phyloP scores from a whole-genome alignment of 768 basidiomycete species.

The Macrolepiota fuliginosa region DNA sequence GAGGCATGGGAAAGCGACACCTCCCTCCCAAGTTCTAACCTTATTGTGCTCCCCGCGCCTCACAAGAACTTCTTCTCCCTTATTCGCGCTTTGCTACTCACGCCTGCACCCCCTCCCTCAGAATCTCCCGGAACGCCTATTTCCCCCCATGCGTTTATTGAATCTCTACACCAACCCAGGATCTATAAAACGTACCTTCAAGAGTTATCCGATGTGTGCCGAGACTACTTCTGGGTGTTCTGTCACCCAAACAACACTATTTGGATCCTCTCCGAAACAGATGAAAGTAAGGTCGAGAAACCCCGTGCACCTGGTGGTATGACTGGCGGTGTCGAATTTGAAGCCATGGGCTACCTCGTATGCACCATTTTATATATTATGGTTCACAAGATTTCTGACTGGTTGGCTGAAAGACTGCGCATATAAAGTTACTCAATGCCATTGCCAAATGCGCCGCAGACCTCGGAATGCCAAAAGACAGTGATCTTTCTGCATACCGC shows the following conservation, averaged over 20 bases:
- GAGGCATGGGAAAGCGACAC: slow-evolving; percentile 59
- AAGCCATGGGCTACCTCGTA: slow-evolving; percentile 95
- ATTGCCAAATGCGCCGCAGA: slow-evolving; percentile 65
- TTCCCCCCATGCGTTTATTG: slow-evolving; percentile 77
- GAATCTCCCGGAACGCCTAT: slow-evolving; percentile 32
- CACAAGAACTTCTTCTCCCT: slow-evolving; percentile 74
- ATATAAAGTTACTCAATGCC: slow-evolving; percentile 84
- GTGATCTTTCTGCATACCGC: slow-evolving; percentile 74
- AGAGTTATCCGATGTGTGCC: slow-evolving; percentile 76
- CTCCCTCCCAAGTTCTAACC: slow-evolving; percentile 36
- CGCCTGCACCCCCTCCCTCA: slow-evolving; percentile 34
- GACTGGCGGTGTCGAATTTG: slow-evolving; percentile 98
- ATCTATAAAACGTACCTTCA: slow-evolving; percentile 37
- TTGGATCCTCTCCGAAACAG: slow-evolving; percentile 82
- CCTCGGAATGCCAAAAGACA: slow-evolving; percentile 61
- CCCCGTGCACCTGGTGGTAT: slow-evolving; percentile 95
- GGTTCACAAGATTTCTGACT: neutral
- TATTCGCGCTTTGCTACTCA: slow-evolving; percentile 72
- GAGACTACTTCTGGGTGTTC: slow-evolving; percentile 97
- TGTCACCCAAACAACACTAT: slow-evolving; percentile 93
- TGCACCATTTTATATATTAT: slow-evolving; percentile 22
- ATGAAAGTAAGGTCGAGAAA: slow-evolving; percentile 82
- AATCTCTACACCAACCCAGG: slow-evolving; percentile 32
- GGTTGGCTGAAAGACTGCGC: slow-evolving; percentile 60
- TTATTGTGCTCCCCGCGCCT: slow-evolving; percentile 68